Evolutionary conservation across 1,284 basidiomycete genomes (phyloP).

Genomic region (Apiotrichum siamense): DNA sequence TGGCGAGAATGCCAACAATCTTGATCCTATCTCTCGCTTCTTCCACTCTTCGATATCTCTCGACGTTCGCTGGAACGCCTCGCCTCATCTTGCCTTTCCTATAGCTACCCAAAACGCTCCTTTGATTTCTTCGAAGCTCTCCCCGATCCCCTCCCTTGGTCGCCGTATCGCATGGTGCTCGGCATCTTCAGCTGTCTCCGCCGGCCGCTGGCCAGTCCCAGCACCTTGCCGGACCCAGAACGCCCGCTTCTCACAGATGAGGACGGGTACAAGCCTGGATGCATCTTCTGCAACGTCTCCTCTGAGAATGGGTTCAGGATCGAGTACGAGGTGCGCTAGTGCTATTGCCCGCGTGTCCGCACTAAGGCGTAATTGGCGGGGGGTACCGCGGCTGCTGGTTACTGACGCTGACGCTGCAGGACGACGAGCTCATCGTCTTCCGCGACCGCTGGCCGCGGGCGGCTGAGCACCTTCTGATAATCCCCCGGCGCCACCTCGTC

Average conservation of each 20-base stretch:
- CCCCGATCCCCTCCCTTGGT: not conserved
- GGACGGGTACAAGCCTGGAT: conserved; percentile 24
- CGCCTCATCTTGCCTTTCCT: too few relatives aligned
- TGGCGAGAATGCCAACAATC: too few relatives aligned
- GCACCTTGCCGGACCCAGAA: not conserved
- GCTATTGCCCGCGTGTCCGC: too few relatives aligned
- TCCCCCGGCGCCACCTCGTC: conserved; percentile 59
- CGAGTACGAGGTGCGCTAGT: conserved; percentile 55
- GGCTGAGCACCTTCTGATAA: conserved; percentile 58
- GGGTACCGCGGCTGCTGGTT: too few relatives aligned
- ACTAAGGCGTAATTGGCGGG: too few relatives aligned
- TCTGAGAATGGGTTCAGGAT: conserved; percentile 57
- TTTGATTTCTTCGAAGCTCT: not conserved
- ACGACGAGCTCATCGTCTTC: conserved; percentile 59
- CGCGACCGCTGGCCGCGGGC: conserved; percentile 58
- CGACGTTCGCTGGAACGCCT: not conserved
- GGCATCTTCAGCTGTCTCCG: conserved; percentile 9
- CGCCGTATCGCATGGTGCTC: not conserved
- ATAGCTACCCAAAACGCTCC: not conserved
- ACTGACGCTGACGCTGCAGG: too few relatives aligned
- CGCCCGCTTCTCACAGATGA: not conserved
- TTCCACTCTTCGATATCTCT: too few relatives aligned
- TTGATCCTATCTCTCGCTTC: too few relatives aligned
- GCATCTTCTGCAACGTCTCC: conserved; percentile 57
- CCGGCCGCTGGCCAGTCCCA: not conserved